Evolutionary conservation across 176 grass and related monocot species (phyloP), one percentile per base, ranked within the genome.

Genomic region (Leersia perrieri): DNA sequence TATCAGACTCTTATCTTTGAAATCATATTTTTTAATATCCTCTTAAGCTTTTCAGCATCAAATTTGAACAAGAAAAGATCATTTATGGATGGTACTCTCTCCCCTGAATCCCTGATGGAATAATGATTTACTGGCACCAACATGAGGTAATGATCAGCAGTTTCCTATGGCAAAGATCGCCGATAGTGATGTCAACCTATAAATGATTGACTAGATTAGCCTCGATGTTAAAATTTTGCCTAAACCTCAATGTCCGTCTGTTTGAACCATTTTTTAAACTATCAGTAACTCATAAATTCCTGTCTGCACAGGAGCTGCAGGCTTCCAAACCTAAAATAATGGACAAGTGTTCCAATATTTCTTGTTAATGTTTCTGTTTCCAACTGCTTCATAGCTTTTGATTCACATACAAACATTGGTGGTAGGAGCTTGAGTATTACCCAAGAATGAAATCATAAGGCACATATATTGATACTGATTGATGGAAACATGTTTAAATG

Each of bases 291-390:
- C 68, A 10, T 14, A 38, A 31, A 45, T 86, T 55, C 20, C 49
- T 39, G 23, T 35, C 11, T 80, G 58, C 25, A 57, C 26, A 80
- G 11, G 34, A 23, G 15, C n/a, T 73, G 42, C 71, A 79, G 25
- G 69, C 58, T 58, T 79, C 23, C 58, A 79, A 85, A 71, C 61
- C 22, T 10, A 72, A 4, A n/a, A 86, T 14, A 80, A 29, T 33
- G 69, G 32, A 58, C n/a, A 23, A 58, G 18, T 10, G 8, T 40
- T 39, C 27, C 79, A 63, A 49, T 85, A 25, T 36, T 42, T 70
- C n/a, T 60, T 11, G 41, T 78, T 78, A 36, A 42, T 57, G 4
- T 57, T 33, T 41, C 42, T 66, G 26, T 38, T 55, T 73, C 68
- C 51, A 84, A 66, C 12, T 34, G 25, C 28, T 22, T 5, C 33